phyloP scores from a whole-genome alignment of 805 yeast species.

The Wickerhamomyces alni region DNA sequence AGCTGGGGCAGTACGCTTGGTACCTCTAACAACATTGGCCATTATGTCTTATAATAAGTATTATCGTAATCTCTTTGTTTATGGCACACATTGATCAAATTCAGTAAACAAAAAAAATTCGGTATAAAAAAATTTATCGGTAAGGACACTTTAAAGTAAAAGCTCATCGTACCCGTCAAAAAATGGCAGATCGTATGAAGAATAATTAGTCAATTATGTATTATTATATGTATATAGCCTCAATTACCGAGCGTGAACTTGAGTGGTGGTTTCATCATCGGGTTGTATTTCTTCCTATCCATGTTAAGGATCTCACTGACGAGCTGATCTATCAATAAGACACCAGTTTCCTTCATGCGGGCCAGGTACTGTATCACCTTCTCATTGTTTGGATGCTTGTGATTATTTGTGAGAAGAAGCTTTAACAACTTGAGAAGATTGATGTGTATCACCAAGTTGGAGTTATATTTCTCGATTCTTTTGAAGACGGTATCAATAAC shows the following conservation, averaged over 20 bases:
- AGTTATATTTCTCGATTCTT: constrained; percentile 5
- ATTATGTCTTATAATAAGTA: too few species aligned
- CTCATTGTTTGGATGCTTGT: constrained; percentile 7
- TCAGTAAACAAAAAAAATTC: constrained; percentile 5
- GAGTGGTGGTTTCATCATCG: constrained; percentile 29
- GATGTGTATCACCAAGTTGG: constrained; percentile 14
- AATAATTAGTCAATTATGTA: too few species aligned
- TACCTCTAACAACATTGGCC: constrained; percentile 16
- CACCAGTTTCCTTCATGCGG: constrained; percentile 5
- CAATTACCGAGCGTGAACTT: background rate
- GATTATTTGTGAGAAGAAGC: constrained; percentile 8
- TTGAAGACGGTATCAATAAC: constrained; percentile 11
- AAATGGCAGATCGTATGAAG: constrained; percentile 1
- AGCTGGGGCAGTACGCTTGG: constrained; percentile 16
- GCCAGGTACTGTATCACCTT: constrained; percentile 7
- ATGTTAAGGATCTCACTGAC: constrained; percentile 14
- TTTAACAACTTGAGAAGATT: constrained; percentile 20
- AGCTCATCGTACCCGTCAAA: constrained; percentile 5
- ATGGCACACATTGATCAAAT: too few species aligned
- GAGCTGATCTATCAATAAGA: constrained; percentile 18
- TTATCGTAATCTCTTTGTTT: too few species aligned
- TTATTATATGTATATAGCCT: too few species aligned
- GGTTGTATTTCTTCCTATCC: constrained; percentile 21
- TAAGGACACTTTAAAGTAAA: constrained; percentile 1
- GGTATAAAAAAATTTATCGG: constrained; percentile 3